Conservation (phyloP, 306 rosid genomes). For the Bauhinia variegata region DNA sequence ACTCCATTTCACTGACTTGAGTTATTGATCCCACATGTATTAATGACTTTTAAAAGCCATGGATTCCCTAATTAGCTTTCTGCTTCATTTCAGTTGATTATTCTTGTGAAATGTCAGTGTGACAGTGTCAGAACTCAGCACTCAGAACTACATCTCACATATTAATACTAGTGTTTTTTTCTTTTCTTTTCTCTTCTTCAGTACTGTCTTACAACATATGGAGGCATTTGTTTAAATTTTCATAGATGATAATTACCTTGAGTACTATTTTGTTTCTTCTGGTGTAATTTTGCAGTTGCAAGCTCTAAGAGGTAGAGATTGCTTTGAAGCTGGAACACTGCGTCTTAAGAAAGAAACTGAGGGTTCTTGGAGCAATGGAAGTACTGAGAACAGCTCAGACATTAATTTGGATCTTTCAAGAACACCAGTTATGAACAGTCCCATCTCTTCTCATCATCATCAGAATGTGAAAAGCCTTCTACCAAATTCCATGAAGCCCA, state of each 20-base stretch:
- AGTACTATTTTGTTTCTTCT: background rate
- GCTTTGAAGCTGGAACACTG: conserved; percentile 41
- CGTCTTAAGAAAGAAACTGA: conserved; percentile 63
- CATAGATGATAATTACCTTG: background rate
- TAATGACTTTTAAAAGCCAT: conserved; percentile 32
- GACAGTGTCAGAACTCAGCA: conserved; percentile 42
- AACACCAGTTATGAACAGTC: conserved; percentile 56
- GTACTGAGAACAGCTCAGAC: conserved; percentile 81
- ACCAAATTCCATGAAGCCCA: conserved; percentile 50
- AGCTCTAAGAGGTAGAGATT: conserved; percentile 54
- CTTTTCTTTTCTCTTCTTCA: too few species aligned
- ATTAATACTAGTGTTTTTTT: conserved; percentile 10
- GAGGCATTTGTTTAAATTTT: too few species aligned
- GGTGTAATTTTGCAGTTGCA: conserved; percentile 51
- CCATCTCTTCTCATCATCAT: conserved; percentile 43
- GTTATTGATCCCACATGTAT: conserved; percentile 46
- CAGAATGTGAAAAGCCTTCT: conserved; percentile 52
- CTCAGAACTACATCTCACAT: conserved; percentile 41
- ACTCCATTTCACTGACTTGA: conserved; percentile 35
- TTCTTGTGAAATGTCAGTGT: conserved; percentile 49
- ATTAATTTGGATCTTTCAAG: conserved; percentile 74
- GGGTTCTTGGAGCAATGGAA: conserved; percentile 82
- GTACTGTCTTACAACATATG: too few species aligned
- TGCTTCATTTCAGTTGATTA: conserved; percentile 42
- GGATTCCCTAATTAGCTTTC: conserved; percentile 40